Evolutionary conservation across 306 rosid genomes (phyloP), one percentile per base, ranked within the genome.

Genomic region (Begonia loranthoides): DNA sequence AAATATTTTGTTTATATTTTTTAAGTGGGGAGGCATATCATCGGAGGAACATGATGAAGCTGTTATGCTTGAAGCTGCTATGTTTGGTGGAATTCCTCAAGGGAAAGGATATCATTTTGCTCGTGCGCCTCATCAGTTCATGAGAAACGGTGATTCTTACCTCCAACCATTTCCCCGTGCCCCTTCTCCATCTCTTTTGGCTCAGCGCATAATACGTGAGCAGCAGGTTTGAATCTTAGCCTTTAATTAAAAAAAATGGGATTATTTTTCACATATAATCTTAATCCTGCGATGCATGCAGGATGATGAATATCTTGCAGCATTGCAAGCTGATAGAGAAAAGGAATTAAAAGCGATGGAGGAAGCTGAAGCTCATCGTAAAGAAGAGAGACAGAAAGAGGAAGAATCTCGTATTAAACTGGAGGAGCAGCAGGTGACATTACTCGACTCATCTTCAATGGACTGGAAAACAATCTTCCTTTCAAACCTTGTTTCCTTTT

Each of bases 11-110:
- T 58, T 59, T 64, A 52, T 51, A 16, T 53, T 63, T 65, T 56
- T 68, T 73, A 73, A 90, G 99, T 86, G 92, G 99, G 95, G 95
- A 65, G 95, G 94, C 61, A 81, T 86, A 55, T 86, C 92, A 62
- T 82, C 95, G 1, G 85, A 64, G 80, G 95, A 90, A 61, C 95
- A 78, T 38, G 92, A 90, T 41, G 95, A 82, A 73, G 95, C 95
- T 48, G 92, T 90, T 51, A 92, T 92, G 94, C 94, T 90, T 36
- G 95, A 86, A 79, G 95, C 94, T 51, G 95, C 95, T 58, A 80
- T 83, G 87, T 90, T 86, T 55, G 99, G 99, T 60, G 94, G 95
- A 65, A 75, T 81, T 57, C 90, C 96, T 11, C 95, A 86, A 76
- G 84, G 80, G 47, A 64, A 66, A 59, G 70, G 82, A 41, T 86